Evolutionary conservation across 805 yeast genomes (phyloP).

Genomic region (Kuraishia cidri): DNA sequence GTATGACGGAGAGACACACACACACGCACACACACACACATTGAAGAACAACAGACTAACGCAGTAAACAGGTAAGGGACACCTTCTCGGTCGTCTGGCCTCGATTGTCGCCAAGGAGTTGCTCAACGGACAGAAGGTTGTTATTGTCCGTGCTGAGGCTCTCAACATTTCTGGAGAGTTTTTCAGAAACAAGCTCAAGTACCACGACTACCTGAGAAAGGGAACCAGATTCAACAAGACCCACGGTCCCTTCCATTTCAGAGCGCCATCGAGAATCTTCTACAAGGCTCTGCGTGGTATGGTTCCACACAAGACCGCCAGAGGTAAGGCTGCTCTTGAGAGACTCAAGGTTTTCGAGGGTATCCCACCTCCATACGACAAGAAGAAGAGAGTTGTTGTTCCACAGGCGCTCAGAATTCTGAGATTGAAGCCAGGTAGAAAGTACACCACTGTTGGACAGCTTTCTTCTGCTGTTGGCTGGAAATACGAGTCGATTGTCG

Average conservation of each 20-base stretch:
- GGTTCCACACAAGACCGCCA: constrained; percentile 99
- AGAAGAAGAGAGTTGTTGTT: constrained; percentile 98
- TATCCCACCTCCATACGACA: constrained; percentile 99
- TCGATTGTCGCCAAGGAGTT: constrained; percentile 97
- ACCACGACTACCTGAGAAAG: constrained; percentile 99
- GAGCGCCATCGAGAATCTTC: constrained; percentile 99
- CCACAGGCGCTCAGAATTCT: constrained; percentile 99
- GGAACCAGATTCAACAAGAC: constrained; percentile 97
- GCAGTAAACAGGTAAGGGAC: constrained; percentile 98
- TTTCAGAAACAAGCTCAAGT: constrained; percentile 99
- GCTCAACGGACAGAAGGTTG: constrained; percentile 96
- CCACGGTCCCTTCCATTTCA: constrained; percentile 99
- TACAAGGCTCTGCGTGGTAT: constrained; percentile 99
- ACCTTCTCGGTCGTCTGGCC: constrained; percentile 99
- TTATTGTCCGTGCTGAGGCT: constrained; percentile 95
- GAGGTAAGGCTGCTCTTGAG: constrained; percentile 99
- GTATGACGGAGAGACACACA: no score
- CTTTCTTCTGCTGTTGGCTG: constrained; percentile 96
- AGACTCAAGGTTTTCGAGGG: constrained; percentile 99
- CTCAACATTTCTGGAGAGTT: constrained; percentile 99
- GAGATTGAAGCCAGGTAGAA: constrained; percentile 99
- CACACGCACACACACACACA: no score
- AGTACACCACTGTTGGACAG: constrained; percentile 97
- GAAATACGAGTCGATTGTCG: constrained; percentile 98
- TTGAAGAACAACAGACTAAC: no score